Evolutionary conservation across 2,329 filamentous ascomycete genomes (phyloP).

Genomic region (Neofusicoccum parvum): DNA sequence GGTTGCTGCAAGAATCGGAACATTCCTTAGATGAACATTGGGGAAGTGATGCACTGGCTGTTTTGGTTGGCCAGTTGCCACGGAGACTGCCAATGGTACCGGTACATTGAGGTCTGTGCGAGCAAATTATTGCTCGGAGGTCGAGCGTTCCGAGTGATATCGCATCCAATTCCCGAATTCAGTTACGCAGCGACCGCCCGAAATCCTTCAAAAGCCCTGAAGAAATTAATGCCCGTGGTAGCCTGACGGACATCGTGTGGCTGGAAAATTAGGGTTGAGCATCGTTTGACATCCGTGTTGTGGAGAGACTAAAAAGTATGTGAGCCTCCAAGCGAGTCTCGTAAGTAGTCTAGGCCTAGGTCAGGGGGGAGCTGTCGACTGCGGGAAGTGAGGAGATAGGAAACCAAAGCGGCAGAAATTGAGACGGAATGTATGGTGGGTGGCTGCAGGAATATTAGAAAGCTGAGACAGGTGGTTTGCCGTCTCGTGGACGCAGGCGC

Average conservation of each 20-base stretch:
- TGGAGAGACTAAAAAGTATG: constrained; percentile 1
- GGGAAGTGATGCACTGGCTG: too few species aligned
- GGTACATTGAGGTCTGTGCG: too few species aligned
- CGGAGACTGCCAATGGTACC: too few species aligned
- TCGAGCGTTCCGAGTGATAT: background rate
- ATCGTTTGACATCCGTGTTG: background rate
- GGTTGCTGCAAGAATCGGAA: background rate
- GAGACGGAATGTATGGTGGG: background rate
- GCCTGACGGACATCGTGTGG: background rate
- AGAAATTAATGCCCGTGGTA: background rate
- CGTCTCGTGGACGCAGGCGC: background rate
- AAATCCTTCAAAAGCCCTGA: background rate
- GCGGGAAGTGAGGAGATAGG: background rate
- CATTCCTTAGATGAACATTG: too few species aligned
- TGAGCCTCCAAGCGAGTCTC: background rate
- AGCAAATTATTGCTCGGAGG: background rate
- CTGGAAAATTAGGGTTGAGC: constrained; percentile 1
- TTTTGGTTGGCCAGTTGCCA: background rate
- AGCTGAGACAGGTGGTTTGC: constrained; percentile 7
- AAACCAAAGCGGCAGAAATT: background rate
- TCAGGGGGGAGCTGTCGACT: background rate
- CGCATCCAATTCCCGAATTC: background rate
- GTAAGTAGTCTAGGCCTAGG: background rate
- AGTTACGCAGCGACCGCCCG: background rate
- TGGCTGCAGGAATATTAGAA: background rate